Conservation (phyloP, 2,329 filamentous ascomycete genomes). For the Alternaria consortialis region DNA sequence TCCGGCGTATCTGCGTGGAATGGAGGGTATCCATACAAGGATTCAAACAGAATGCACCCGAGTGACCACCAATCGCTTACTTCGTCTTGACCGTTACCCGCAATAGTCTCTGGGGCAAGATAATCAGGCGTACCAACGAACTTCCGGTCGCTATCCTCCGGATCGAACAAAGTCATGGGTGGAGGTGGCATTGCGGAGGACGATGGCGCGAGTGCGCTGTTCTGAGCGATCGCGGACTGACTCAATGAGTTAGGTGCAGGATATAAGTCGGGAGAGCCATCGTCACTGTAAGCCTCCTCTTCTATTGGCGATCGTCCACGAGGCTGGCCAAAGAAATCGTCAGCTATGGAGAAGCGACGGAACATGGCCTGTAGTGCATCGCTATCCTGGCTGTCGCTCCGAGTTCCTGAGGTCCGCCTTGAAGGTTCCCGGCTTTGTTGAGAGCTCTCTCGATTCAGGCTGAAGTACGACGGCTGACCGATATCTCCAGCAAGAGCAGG, state of each 20-base stretch:
- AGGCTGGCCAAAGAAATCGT: constrained; percentile 56
- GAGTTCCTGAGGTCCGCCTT: constrained; percentile 76
- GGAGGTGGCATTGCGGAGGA: constrained; percentile 84
- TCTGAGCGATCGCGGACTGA: constrained; percentile 62
- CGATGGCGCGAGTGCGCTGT: constrained; percentile 64
- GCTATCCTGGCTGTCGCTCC: constrained; percentile 92
- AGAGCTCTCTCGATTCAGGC: constrained; percentile 68
- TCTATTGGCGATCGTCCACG: constrained; percentile 70
- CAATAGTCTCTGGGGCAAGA: constrained; percentile 94
- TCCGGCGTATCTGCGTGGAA: constrained; percentile 93
- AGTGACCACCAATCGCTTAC: constrained; percentile 99
- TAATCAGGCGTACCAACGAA: constrained; percentile 99
- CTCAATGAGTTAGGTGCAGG: constrained; percentile 69
- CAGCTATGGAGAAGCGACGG: constrained; percentile 67
- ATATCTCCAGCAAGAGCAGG: constrained; percentile 74
- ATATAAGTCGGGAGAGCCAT: constrained; percentile 79
- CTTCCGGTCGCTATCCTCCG: constrained; percentile 87
- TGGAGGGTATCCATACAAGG: constrained; percentile 89
- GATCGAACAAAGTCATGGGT: constrained; percentile 92
- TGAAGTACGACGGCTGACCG: constrained; percentile 95
- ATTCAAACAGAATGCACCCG: constrained; percentile 98
- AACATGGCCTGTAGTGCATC: constrained; percentile 87
- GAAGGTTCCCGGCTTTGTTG: constrained; percentile 68
- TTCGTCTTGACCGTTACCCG: constrained; percentile 93
- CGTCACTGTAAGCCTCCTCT: constrained; percentile 75